Evolutionary conservation across 495 filamentous ascomycete genomes (phyloP).

Genomic region (Penicillium soppii): DNA sequence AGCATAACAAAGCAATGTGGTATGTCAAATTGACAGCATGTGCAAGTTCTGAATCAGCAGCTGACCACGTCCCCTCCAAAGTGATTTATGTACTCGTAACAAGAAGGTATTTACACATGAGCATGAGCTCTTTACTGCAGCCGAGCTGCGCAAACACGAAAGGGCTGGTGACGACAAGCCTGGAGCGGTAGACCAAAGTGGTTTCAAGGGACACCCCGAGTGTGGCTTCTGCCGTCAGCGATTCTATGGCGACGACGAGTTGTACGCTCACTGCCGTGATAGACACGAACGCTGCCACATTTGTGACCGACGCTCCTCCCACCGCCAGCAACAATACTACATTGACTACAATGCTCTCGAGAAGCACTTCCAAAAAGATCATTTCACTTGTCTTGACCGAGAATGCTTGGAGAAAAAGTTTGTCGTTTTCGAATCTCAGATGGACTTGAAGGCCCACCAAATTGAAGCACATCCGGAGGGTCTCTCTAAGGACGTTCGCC

Average conservation of each 20-base stretch:
- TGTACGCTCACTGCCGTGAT: conserved; percentile 87
- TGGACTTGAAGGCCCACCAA: conserved; percentile 90
- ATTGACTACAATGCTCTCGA: conserved; percentile 81
- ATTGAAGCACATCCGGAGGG: conserved; percentile 73
- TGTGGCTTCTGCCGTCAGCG: conserved; percentile 89
- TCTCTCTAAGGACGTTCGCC: conserved; percentile 76
- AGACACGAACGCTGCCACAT: conserved; percentile 94
- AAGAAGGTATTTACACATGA: conserved; percentile 99
- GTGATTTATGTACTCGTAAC: conserved; percentile 86
- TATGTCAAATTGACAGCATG: conserved; percentile 31
- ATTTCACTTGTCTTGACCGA: conserved; percentile 79
- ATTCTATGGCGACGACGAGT: conserved; percentile 95
- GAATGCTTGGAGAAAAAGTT: conserved; percentile 97
- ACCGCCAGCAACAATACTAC: conserved; percentile 82
- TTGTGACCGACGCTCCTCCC: conserved; percentile 72
- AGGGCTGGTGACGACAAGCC: conserved; percentile 87
- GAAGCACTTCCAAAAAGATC: conserved; percentile 80
- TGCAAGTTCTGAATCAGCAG: neutral
- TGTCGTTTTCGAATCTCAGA: conserved; percentile 90
- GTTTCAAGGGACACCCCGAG: conserved; percentile 93
- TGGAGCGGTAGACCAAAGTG: conserved; percentile 86
- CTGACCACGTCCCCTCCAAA: conserved; percentile 17
- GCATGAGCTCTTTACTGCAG: conserved; percentile 86
- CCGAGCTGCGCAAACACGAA: conserved; percentile 83
- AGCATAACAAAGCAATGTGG: conserved; percentile 89